Base-by-base conservation (phyloP, 2,329 filamentous ascomycete species). In the Pezicula neosporulosa region DNA sequence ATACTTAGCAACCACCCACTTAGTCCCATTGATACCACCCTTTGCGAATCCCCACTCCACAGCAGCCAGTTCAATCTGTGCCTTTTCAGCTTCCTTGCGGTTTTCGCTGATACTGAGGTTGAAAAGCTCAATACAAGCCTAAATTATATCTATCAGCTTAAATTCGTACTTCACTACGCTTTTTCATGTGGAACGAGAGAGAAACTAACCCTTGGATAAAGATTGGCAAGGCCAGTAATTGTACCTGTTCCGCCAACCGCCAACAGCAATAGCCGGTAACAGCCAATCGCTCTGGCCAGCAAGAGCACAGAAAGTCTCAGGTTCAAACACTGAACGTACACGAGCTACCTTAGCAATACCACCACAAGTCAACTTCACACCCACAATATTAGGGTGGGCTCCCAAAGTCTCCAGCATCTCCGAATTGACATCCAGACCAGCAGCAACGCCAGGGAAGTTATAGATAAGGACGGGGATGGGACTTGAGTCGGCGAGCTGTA, bases 271-370 rank as follows among this genome's bases (percentile, higher is more conserved):
- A 0, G 79, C 81, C 2, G 80, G 81, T 45, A 87, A 70, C 21
- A 53, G 19, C 65, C 88, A 90, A 62, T 91, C 87, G 2, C 81
- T 82, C 69, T 90, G 86, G 0, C 88, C 88, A 38, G 48, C 58
- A 9, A 56, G 44, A 3, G 51, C 48, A 44, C 48, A 49, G 47
- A 58, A 58, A 12, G 75, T 66, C 2, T 78, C 73, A 0, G 77
- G 67, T 0, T 75, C 66, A 52, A 87, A 74, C 4, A 68, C 74
- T 53, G 76, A 70, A 72, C 56, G 73, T 68, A 58, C 70, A 68
- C 63, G 70, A 15, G 76, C 75, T 42, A 76, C 67, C 54, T 75
- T 76, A 6, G 68, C 73, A 50, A 68, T 66, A 30, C 62, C 62
- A 8, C 68, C 68, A 48, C 68, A 71, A 2, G 68, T 71, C 48